These are phyloP conservation scores for Dalbergia oliveri DNA, from an alignment of 306 rosid genomes.

Conservation along the genomic window DNA sequence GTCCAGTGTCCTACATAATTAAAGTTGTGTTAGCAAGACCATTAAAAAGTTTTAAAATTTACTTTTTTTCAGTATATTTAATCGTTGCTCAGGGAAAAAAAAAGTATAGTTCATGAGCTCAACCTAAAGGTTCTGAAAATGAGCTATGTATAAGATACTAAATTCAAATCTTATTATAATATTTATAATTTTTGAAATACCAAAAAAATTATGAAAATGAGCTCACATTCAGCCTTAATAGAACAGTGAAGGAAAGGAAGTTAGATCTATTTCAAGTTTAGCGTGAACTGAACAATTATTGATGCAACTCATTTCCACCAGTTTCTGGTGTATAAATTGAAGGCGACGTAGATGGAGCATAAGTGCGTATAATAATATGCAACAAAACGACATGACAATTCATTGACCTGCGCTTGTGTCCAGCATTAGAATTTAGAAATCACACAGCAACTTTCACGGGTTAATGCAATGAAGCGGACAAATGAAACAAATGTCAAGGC, in stretches of 20 bases:
- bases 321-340: not conserved
- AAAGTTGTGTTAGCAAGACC: not conserved
- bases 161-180: no score
- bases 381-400: constrained; percentile 37
- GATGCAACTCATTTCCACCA: not conserved
- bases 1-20: not conserved
- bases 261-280: not conserved
- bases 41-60: no score
- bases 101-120: not conserved
- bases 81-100: no score
- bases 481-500: constrained; percentile 36
- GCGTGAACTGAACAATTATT: constrained; percentile 3
- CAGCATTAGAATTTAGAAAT: not conserved
- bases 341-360: constrained; percentile 19
- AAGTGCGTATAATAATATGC: not conserved
- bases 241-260: not conserved
- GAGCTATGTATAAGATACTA: not conserved
- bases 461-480: constrained; percentile 26
- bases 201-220: not conserved
- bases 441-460: constrained; percentile 6
- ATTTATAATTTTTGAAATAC: no score
- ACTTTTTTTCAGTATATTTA: no score
- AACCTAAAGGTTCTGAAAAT: not conserved
- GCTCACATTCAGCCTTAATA: not conserved
- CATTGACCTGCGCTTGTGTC: constrained; percentile 41